Evolutionary conservation across 2,329 filamentous ascomycete genomes (phyloP).

Genomic region (Aspergillus piperis): DNA sequence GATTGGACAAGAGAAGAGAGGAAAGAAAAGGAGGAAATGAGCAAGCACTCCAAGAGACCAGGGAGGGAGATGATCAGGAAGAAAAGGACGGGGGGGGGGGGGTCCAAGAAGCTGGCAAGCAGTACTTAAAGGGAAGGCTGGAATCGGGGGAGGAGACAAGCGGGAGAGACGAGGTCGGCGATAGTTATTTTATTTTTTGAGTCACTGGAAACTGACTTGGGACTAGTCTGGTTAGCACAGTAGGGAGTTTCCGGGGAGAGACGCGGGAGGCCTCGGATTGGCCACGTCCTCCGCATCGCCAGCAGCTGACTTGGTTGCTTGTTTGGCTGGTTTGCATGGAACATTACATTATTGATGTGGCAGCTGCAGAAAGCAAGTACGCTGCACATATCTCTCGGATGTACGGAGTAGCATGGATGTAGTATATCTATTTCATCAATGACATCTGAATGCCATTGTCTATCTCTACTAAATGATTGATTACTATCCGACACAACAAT

Average conservation of each 20-base stretch:
- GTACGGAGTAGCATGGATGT: too few species aligned
- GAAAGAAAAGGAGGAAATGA: constrained; percentile 9
- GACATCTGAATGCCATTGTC: not conserved
- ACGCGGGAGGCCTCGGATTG: constrained; percentile 13
- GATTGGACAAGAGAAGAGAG: not conserved
- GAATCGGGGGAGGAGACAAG: constrained; percentile 16
- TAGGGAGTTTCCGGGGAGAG: constrained; percentile 24
- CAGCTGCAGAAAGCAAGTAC: too few species aligned
- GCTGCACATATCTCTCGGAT: too few species aligned
- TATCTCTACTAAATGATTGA: not conserved
- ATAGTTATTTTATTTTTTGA: constrained; percentile 22
- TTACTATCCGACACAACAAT: not conserved
- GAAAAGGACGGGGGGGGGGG: not conserved
- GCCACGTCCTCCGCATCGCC: constrained; percentile 15
- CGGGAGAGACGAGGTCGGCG: constrained; percentile 7
- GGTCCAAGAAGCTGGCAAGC: not conserved
- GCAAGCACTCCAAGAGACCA: not conserved
- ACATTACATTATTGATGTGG: too few species aligned
- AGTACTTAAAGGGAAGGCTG: constrained; percentile 6
- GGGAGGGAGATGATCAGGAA: not conserved
- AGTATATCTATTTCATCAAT: too few species aligned
- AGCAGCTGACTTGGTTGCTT: not conserved
- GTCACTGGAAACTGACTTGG: constrained; percentile 18
- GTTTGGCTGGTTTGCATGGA: not conserved
- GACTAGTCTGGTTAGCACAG: too few species aligned